Conservation (phyloP, 2,329 filamentous ascomycete genomes). For the Clonostachys byssicola region DNA sequence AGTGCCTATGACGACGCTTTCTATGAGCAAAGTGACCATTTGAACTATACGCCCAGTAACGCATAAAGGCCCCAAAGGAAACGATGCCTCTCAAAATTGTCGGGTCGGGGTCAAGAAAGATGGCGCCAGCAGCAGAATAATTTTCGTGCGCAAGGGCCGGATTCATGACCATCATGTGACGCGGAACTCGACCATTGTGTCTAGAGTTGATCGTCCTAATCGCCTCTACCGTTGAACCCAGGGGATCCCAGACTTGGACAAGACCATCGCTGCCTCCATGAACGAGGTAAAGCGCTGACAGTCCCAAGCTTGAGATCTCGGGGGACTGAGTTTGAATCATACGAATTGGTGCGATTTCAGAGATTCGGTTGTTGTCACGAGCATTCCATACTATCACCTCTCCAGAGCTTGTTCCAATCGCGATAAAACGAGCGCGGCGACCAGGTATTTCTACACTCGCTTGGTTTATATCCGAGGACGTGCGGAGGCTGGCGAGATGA, state of each 20-base stretch:
- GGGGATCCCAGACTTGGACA: slow-evolving; percentile 94
- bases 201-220: slow-evolving; percentile 84
- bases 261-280: slow-evolving; percentile 93
- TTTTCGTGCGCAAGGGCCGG: slow-evolving; percentile 64
- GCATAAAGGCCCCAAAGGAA: slow-evolving; percentile 79
- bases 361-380: slow-evolving; percentile 49
- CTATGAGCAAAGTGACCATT: slow-evolving; percentile 70
- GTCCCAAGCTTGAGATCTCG: slow-evolving; percentile 74
- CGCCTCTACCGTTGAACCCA: slow-evolving; percentile 74
- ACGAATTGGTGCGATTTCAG: slow-evolving; percentile 63
- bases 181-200: slow-evolving; percentile 77
- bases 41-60: slow-evolving; percentile 93
- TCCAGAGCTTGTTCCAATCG: slow-evolving; percentile 75
- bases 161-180: slow-evolving; percentile 55
- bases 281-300: slow-evolving; percentile 83
- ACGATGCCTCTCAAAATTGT: slow-evolving; percentile 82
- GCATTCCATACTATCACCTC: slow-evolving; percentile 82
- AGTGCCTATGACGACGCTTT: slow-evolving; percentile 74
- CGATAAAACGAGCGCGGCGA: slow-evolving; percentile 75
- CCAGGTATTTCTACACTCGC: slow-evolving; percentile 67
- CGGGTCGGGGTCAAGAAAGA: slow-evolving; percentile 83
- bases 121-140: slow-evolving; percentile 77
- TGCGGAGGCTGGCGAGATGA: not conserved
- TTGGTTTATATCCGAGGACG: not conserved
- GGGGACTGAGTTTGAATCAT: slow-evolving; percentile 88